Conservation (phyloP, 2,329 filamentous ascomycete species). For the Coniochaeta pulveracea region DNA sequence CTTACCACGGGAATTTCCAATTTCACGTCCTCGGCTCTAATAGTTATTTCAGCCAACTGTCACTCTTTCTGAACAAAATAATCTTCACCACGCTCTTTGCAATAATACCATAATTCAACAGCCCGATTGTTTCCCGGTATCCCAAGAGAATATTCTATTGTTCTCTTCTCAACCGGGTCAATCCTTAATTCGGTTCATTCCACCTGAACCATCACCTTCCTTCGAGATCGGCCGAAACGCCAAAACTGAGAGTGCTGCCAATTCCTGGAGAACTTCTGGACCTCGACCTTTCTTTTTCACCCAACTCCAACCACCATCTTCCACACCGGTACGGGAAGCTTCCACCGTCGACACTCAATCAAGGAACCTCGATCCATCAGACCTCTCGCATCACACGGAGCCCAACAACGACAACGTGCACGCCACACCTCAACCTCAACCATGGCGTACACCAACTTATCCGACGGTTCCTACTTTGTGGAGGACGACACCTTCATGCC, state of each 20-base stretch:
- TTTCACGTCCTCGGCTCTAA: constrained; percentile 26
- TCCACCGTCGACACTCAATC: no score
- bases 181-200: constrained; percentile 10
- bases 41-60: constrained; percentile 37
- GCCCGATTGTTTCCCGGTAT: constrained; percentile 26
- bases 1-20: constrained; percentile 15
- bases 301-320: constrained; percentile 6
- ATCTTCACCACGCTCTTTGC: no score
- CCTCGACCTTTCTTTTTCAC: constrained; percentile 16
- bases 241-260: constrained; percentile 5
- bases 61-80: constrained; percentile 53
- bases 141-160: constrained; percentile 28
- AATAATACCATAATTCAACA: constrained; percentile 31
- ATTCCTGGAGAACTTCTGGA: constrained; percentile 16
- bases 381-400: constrained; percentile 2
- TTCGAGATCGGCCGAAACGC: constrained; percentile 9
- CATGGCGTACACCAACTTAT: constrained; percentile 20
- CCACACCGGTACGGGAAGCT: no score
- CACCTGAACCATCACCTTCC: constrained; percentile 27
- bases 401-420: not conserved
- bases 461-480: constrained; percentile 42
- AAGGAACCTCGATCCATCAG: not conserved
- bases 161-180: constrained; percentile 11
- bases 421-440: no score
- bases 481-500: constrained; percentile 37